phyloP scores from a whole-genome alignment of 2,329 filamentous ascomycete species.

The Claviceps africana region DNA sequence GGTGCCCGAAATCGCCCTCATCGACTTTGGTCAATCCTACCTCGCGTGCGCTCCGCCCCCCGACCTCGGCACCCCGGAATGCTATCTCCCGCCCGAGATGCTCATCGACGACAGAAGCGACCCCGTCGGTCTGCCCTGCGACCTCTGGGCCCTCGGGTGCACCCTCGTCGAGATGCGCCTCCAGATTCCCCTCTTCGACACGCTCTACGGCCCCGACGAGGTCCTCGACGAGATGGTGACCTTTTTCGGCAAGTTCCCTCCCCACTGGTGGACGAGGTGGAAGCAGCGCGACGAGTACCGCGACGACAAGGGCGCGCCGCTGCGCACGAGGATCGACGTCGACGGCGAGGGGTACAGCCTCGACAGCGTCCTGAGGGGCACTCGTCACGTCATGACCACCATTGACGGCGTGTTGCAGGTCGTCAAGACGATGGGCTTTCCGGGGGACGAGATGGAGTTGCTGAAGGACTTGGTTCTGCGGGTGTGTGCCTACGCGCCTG shows the following conservation, averaged over 20 bases:
- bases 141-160: slow-evolving; percentile 22
- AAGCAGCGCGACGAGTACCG: slow-evolving; percentile 11
- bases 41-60: slow-evolving; percentile 6
- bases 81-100: slow-evolving; percentile 13
- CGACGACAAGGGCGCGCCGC: slow-evolving; percentile 8
- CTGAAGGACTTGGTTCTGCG: slow-evolving; percentile 14
- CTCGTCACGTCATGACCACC: slow-evolving; percentile 1
- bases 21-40: slow-evolving; percentile 14
- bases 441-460: slow-evolving; percentile 10
- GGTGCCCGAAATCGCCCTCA: slow-evolving; percentile 9
- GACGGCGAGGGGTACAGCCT: slow-evolving; percentile 1
- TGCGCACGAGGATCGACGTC: slow-evolving; percentile 1
- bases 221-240: slow-evolving; percentile 14
- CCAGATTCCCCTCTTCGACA: slow-evolving; percentile 15
- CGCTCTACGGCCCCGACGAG: slow-evolving; percentile 16
- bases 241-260: slow-evolving; percentile 18
- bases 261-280: slow-evolving; percentile 19
- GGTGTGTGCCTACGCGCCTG: slow-evolving; percentile 10
- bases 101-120: slow-evolving; percentile 8
- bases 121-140: slow-evolving; percentile 9
- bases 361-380: not conserved
- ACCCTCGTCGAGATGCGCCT: slow-evolving; percentile 20
- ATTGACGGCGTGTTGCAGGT: slow-evolving; percentile 3
- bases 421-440: slow-evolving; percentile 4
- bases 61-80: slow-evolving; percentile 14